phyloP scores from a whole-genome alignment of 2,329 filamentous ascomycete genomes.

The Epichloe scottii region DNA sequence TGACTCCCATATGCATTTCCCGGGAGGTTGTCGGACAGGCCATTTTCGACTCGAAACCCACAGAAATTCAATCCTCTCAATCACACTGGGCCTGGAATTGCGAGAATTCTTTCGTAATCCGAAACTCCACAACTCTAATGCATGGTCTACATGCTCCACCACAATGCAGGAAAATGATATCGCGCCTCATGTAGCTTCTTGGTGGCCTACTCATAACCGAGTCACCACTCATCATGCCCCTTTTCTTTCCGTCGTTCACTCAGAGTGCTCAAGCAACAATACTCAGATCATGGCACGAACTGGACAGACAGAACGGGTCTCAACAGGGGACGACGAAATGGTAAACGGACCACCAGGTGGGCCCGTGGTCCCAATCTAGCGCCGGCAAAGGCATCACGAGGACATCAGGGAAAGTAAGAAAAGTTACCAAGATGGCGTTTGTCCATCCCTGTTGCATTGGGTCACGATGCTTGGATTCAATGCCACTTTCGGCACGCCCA shows the following conservation, averaged over 20 bases:
- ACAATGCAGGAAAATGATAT: no score
- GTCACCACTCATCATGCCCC: no score
- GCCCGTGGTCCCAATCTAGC: neutral
- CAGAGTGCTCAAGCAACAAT: no score
- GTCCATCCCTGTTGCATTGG: neutral
- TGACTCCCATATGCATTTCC: neutral
- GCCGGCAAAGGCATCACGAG: constrained; percentile 13
- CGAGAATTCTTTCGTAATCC: no score
- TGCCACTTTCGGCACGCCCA: constrained; percentile 1
- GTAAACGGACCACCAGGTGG: neutral
- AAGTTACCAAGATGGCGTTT: neutral
- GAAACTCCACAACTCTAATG: no score
- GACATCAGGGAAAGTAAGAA: constrained; percentile 12
- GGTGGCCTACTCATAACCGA: no score
- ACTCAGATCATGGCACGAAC: no score
- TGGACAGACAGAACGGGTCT: neutral
- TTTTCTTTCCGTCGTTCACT: no score
- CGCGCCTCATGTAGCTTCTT: no score
- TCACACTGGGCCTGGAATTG: no score
- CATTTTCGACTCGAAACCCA: neutral
- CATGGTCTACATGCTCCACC: no score
- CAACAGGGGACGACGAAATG: neutral
- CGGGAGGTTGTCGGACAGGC: neutral
- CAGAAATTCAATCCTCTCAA: neutral
- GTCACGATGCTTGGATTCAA: constrained; percentile 9